Evolutionary conservation across 2,329 filamentous ascomycete genomes (phyloP).

Genomic region (Podosphaera fusca): DNA sequence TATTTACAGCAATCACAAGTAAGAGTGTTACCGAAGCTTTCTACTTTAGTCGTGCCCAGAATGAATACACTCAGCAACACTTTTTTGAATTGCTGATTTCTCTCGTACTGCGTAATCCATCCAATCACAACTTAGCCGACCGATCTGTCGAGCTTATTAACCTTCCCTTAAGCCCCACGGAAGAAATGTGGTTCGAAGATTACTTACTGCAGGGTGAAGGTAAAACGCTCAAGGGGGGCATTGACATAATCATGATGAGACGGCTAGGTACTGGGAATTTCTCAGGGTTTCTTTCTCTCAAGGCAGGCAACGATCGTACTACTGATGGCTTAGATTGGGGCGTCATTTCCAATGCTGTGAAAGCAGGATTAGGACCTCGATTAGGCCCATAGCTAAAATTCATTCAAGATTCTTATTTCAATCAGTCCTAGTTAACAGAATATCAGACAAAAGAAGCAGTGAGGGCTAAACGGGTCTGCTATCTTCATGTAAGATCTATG

Average conservation of each 20-base stretch:
- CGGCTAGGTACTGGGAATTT: conserved; percentile 43
- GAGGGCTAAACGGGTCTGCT: too few species aligned
- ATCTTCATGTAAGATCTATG: too few species aligned
- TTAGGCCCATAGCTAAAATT: not conserved
- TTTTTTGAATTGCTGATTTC: conserved; percentile 45
- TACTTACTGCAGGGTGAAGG: conserved; percentile 42
- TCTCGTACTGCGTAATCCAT: conserved; percentile 25
- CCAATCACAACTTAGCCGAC: conserved; percentile 22
- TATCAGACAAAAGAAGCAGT: too few species aligned
- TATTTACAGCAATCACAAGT: conserved; percentile 45
- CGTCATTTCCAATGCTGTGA: conserved; percentile 10
- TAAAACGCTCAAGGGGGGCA: conserved; percentile 37
- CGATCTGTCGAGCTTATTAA: conserved; percentile 47
- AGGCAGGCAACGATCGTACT: conserved; percentile 13
- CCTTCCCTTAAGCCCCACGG: conserved; percentile 44
- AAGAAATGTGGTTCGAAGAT: conserved; percentile 54
- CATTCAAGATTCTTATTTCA: too few species aligned
- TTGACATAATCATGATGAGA: conserved; percentile 53
- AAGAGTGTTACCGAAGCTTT: conserved; percentile 52
- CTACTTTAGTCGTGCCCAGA: conserved; percentile 44
- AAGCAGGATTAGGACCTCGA: conserved; percentile 14
- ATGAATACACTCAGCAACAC: conserved; percentile 33
- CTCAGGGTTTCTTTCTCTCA: conserved; percentile 23
- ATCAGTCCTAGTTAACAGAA: too few species aligned
- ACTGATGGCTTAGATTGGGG: conserved; percentile 15